Evolutionary conservation across 768 basidiomycete species (phyloP), one percentile per base, ranked within the genome.

Genomic region (Hygrocybe coccinea): DNA sequence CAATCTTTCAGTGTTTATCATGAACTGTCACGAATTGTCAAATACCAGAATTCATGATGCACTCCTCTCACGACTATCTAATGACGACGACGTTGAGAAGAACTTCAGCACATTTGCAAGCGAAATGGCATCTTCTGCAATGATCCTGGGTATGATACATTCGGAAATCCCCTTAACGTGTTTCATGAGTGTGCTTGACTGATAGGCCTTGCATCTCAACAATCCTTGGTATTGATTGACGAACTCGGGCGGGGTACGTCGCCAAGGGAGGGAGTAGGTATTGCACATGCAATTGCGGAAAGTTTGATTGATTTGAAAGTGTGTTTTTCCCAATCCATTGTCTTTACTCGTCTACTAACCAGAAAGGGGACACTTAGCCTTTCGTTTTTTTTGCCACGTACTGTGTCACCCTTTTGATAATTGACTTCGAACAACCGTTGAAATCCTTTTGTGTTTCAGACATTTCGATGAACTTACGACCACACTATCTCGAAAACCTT

Each of bases 171-270:
- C 9, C 41, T 47, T 38, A n/a, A 33, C 6, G 14, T 15, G 29
- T 14, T 11, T n/a, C 47, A 58, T 14, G 59, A 86, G 17, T 6
- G 8, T 12, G 11, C 41, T 24, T 12, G 51, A 19, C 17, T 34
- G 11, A 33, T 41, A 54, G 89, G 90, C 0, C 74, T 95, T 12
- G 84, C 89, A 6, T 81, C 85, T 1, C 69, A 79, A 0, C 79
- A 79, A 36, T 83, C 86, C 0, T 73, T 97, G n/a, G 78, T 97
- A 3, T 69, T 97, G 8, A 81, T 98, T 12, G 97, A 99, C 65
- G 97, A 99, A 68, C 77, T 98, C 5, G 95, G 95, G 0, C 79
- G 94, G 33, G 95, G 95, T 1, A 98, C 95, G 1, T 87, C 90
- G 2, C 86, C 94, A 0, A 71, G 76, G 33, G 95, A 89, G 71